Base-by-base conservation (phyloP, 2,329 filamentous ascomycete genomes). In the Pestalotiopsis sp. region DNA sequence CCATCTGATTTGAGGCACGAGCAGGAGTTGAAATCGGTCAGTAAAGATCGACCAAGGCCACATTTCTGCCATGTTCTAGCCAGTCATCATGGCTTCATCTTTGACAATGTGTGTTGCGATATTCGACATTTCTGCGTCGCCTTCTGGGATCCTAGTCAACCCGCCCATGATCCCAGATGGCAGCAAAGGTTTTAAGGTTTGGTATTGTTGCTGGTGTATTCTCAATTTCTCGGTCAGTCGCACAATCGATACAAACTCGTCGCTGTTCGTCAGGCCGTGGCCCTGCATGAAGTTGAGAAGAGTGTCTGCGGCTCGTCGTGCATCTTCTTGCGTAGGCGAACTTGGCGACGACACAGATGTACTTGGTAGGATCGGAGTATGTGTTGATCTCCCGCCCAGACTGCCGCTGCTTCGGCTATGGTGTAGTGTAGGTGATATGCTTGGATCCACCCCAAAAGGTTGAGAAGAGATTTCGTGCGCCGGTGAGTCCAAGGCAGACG, bases 171-270 rank as follows among this genome's bases (percentile, higher is more conserved):
- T 62, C 20, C 74, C 71, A 3, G 74, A 69, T 9, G 64, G 55
- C n/a, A 66, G 13, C 69, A 69, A 76, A 41, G 65, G 72, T 72
- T 76, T 80, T 69, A 70, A 77, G 36, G 67, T 70, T 67, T 68
- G 75, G 70, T 64, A 70, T 58, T 81, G 79, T 20, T 79, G 79
- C 67, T 90, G 87, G 61, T 92, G 88, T 45, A 97, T 83, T 69
- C 93, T 90, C 38, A 97, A 85, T 80, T 95, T 97, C 79, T 97
- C 92, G 78, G 95, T 95, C 71, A 98, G 82, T 77, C 94, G 93
- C 20, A 93, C 86, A 62, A 98, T 90, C 3, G 90, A 89, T 71
- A 93, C 80, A 77, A 92, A 95, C 71, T 98, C 95, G 74, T 88
- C 88, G 61, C 93, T 88, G 75, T 96, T 93, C 17, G 93, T 88